Base-by-base conservation (phyloP, 2,329 filamentous ascomycete genomes). In the Aspergillus ruber region DNA sequence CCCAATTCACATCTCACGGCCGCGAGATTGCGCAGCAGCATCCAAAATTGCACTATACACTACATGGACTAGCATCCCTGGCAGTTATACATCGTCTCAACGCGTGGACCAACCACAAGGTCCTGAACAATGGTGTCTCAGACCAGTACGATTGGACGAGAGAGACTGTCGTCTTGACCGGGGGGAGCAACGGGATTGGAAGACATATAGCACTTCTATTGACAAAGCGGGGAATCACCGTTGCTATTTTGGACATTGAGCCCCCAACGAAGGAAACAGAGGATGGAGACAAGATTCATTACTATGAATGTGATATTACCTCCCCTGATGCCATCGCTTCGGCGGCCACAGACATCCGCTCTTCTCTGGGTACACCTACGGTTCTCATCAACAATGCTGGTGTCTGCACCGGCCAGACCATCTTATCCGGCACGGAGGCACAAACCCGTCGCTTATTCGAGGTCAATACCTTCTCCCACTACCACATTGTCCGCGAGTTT, bases 131-230 rank as follows among this genome's bases (percentile, higher is more conserved):
- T 43, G 63, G 53, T 41, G 48, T 56, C 41, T 55, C 54, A 18
- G 68, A 66, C 50, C 55, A 57, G 33, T 67, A 66, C 41, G 57
- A 68, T 55, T 89, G 85, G 84, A 69, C 74, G 18, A 77, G 75
- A 44, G 86, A 90, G 69, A 75, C 90, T 44, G 82, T 87, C 2
- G 72, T 90, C 39, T 76, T 90, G 17, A 90, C 87, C 0, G 86
- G 88, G 6, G 87, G 87, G 6, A 82, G 83, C 38, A 80, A 81
- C 47, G 87, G 87, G 0, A 89, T 91, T 58, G 87, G 87, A 12
- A 80, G 77, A 17, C 70, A 77, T 33, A 75, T 88, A 3, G 85
- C 85, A 12, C 74, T 76, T 53, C 64, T 84, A 45, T 72, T 93
- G n/a, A 82, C 81, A 0, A 79, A 83, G 62, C 72, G 70, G 50